A percentile compares a stretch with the other conserved stretches of the same genome.
phyloP scores from a whole-genome alignment of 805 yeast species.

The Candida awuae region DNA sequence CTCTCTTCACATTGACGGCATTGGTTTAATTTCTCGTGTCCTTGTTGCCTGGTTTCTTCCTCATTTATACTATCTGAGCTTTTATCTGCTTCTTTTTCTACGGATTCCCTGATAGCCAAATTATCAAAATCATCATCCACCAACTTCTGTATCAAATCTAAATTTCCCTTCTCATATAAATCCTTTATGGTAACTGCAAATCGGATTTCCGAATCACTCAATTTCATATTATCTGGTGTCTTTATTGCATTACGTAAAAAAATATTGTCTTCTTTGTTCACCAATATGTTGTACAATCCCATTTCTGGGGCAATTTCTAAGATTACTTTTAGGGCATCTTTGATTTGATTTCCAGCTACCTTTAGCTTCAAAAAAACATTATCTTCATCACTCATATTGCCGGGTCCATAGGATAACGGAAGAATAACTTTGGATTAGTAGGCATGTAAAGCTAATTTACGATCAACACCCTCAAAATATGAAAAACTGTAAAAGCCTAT shows the following conservation, averaged over 20 bases:
- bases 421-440: no score
- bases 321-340: constrained; percentile 5
- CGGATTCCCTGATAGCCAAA: constrained; percentile 1
- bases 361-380: constrained; percentile 6
- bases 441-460: no score
- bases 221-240: constrained; percentile 31
- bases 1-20: no score
- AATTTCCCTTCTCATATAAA: constrained; percentile 38
- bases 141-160: constrained; percentile 47
- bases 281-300: constrained; percentile 2
- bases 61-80: no score
- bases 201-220: constrained; percentile 41
- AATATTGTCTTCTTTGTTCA: constrained; percentile 23
- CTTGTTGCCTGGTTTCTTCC: no score
- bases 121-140: constrained; percentile 30
- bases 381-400: not conserved
- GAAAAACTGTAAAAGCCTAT: no score
- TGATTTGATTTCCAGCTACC: constrained; percentile 6
- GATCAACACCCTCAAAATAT: no score
- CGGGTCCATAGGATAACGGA: no score
- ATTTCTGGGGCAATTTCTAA: constrained; percentile 11
- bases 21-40: no score
- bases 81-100: not conserved
- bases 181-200: constrained; percentile 55
- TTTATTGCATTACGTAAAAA: constrained; percentile 6